Evolutionary conservation across 352 stramenopile genomes (phyloP).

Genomic region (Phytophthora syringae): DNA sequence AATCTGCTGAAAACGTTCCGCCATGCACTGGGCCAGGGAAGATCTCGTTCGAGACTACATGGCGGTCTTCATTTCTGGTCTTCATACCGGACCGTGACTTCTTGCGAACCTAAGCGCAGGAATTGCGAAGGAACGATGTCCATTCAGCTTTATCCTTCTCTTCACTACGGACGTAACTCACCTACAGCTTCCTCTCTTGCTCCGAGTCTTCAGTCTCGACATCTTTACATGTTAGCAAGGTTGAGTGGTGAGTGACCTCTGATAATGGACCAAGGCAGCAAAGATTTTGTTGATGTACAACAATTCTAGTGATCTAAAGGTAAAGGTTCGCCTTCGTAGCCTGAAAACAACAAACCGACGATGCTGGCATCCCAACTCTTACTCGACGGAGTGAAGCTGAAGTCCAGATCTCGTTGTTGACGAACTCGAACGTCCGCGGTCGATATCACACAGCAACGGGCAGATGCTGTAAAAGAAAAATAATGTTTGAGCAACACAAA

Average conservation of each 20-base stretch:
- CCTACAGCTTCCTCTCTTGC: constrained; percentile 12
- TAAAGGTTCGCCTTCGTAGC: constrained; percentile 1
- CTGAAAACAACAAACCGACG: neutral
- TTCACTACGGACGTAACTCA: neutral
- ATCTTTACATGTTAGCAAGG: constrained; percentile 10
- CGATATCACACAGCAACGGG: constrained; percentile 67
- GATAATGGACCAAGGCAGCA: constrained; percentile 2
- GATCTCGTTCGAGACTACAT: constrained; percentile 26
- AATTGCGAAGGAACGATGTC: constrained; percentile 25
- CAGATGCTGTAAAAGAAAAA: constrained; percentile 53
- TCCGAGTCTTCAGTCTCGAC: constrained; percentile 42
- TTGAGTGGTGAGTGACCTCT: constrained; percentile 17
- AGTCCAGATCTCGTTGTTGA: constrained; percentile 25
- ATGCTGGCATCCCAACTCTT: constrained; percentile 4
- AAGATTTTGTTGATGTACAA: constrained; percentile 5
- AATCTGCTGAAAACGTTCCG: constrained; percentile 56
- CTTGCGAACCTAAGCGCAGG: constrained; percentile 49
- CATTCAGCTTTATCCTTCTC: constrained; percentile 1
- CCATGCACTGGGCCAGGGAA: constrained; percentile 64
- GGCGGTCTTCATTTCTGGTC: constrained; percentile 65
- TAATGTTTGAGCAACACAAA: constrained; percentile 5
- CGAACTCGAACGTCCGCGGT: constrained; percentile 24
- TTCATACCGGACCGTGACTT: constrained; percentile 66
- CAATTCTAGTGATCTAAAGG: constrained; percentile 7
- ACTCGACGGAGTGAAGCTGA: constrained; percentile 35